phyloP scores from a whole-genome alignment of 1,284 basidiomycete genomes.

The Tilletia horrida region DNA sequence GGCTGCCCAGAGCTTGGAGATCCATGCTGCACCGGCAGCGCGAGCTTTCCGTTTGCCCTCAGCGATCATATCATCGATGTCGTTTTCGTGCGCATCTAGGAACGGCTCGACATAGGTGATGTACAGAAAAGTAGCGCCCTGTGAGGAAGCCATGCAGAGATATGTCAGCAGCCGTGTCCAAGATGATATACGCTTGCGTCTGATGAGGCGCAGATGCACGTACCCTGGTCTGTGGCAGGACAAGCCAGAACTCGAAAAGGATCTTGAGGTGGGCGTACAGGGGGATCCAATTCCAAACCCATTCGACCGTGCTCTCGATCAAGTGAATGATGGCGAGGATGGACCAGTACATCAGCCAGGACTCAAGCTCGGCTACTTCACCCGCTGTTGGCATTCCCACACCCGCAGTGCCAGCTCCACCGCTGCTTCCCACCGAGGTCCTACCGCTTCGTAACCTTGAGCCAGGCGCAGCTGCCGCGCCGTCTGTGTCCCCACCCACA shows the following conservation, averaged over 20 bases:
- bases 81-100: slow-evolving; percentile 69
- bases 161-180: background rate
- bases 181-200: background rate
- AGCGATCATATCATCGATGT: slow-evolving; percentile 74
- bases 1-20: background rate
- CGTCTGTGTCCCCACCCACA: background rate
- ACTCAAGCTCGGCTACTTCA: slow-evolving; percentile 45
- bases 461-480: background rate
- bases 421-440: background rate
- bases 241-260: slow-evolving; percentile 48
- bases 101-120: slow-evolving; percentile 71
- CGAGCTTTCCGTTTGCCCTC: slow-evolving; percentile 41
- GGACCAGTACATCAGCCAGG: slow-evolving; percentile 51
- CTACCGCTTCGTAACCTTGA: background rate
- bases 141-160: background rate
- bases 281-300: slow-evolving; percentile 47
- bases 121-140: slow-evolving; percentile 77
- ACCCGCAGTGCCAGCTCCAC: background rate
- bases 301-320: slow-evolving; percentile 40
- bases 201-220: background rate
- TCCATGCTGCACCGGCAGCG: slow-evolving; percentile 6
- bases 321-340: slow-evolving; percentile 37
- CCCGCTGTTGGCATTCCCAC: background rate
- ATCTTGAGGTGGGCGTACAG: slow-evolving; percentile 45
- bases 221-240: slow-evolving; percentile 44